A percentile compares a stretch with the other conserved stretches of the same genome.
Conservation (phyloP, 352 stramenopile genomes). For the Phytophthora sp. region DNA sequence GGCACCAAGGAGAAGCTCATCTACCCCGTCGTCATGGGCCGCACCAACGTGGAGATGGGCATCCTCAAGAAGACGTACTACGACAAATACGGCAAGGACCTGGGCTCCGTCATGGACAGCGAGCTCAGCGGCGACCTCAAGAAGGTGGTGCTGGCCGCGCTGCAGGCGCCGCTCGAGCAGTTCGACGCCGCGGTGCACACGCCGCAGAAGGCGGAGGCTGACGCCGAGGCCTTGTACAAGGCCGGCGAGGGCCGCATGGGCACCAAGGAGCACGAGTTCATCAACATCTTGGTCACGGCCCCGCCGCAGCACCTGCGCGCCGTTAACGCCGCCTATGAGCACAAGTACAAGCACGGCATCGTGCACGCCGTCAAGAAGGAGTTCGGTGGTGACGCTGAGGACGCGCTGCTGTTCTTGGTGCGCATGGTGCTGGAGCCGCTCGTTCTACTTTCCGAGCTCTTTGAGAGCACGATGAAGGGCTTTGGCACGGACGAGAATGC, state of each 20-base stretch:
- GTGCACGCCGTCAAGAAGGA: constrained; percentile 73
- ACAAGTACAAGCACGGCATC: constrained; percentile 73
- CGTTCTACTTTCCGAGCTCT: constrained; percentile 62
- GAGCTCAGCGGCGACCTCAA: constrained; percentile 78
- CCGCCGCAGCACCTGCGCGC: constrained; percentile 64
- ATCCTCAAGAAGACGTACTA: constrained; percentile 87
- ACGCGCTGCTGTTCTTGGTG: constrained; percentile 63
- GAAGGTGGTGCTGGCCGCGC: constrained; percentile 72
- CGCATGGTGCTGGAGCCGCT: constrained; percentile 69
- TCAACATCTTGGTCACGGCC: constrained; percentile 55
- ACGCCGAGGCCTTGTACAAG: constrained; percentile 73
- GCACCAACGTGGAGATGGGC: constrained; percentile 72
- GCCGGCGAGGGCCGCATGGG: constrained; percentile 71
- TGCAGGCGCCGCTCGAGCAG: constrained; percentile 59
- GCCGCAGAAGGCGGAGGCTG: constrained; percentile 52
- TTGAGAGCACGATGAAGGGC: constrained; percentile 80
- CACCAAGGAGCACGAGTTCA: constrained; percentile 73
- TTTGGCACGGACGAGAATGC: constrained; percentile 76
- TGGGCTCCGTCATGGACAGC: constrained; percentile 59
- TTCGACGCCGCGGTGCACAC: constrained; percentile 72
- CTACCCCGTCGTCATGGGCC: constrained; percentile 68
- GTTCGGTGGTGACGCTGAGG: constrained; percentile 60
- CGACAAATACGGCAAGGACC: constrained; percentile 61
- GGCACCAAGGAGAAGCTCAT: constrained; percentile 79
- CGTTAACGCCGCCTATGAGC: constrained; percentile 58